Percentiles rank a stretch among this genome's conserved stretches.
phyloP scores from a whole-genome alignment of 305 asterid species.

The Fraxinus floribunda region DNA sequence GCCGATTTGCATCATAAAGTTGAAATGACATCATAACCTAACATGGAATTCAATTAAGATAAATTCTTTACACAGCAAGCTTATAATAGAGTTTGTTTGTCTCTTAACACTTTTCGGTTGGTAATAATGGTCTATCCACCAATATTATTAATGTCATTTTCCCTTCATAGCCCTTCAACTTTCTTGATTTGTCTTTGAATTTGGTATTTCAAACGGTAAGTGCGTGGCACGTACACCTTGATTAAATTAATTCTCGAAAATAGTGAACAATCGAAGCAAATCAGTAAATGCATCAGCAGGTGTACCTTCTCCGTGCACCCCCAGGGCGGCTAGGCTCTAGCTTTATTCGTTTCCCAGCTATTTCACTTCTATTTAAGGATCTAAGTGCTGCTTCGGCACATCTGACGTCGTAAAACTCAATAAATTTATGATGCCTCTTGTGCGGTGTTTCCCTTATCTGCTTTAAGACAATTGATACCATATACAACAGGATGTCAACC shows the following conservation, averaged over 20 bases:
- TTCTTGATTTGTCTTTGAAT: background rate
- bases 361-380: conserved; percentile 57
- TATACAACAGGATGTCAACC: background rate
- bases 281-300: conserved; percentile 12
- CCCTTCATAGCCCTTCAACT: background rate
- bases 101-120: background rate
- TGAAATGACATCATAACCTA: background rate
- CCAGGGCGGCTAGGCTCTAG: conserved; percentile 84
- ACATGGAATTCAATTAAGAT: background rate
- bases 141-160: background rate
- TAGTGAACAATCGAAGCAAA: background rate
- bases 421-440: conserved; percentile 66
- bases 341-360: conserved; percentile 78
- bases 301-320: conserved; percentile 72
- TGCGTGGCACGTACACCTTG: background rate
- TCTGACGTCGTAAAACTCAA: conserved; percentile 72
- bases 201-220: background rate
- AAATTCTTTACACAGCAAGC: background rate
- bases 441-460: conserved; percentile 82
- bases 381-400: conserved; percentile 71
- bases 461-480: conserved; percentile 16
- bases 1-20: background rate
- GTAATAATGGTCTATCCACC: background rate
- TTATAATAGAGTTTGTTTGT: background rate
- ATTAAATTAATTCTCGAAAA: conserved; percentile 8